Evolutionary conservation across 805 yeast genomes (phyloP), one percentile per base, ranked within the genome.

Genomic region (Candida pseudofarinosa): DNA sequence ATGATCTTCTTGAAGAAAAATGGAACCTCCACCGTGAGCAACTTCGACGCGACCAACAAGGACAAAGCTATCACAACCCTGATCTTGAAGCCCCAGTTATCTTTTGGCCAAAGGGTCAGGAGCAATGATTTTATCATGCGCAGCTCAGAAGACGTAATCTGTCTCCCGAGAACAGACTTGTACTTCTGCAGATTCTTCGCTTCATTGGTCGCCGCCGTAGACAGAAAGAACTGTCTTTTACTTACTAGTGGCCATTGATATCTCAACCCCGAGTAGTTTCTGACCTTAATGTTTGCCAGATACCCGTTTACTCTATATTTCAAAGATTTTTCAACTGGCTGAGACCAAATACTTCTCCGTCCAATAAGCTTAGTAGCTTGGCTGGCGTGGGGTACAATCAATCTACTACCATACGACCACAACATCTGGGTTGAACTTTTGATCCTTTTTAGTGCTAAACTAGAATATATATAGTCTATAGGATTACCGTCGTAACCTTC

Each of bases 21-120:
- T 0, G 99, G 99, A 4, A 93, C 99, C 61, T 93, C 96, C 4
- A 93, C 96, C 60, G 90, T 93, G 31, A 93, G 69, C 4, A 93
- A 58, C 60, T 93, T 93, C 15, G 97, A 85, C 0, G 81, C 80
- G 3, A 93, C 76, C 45, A 93, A 72, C 44, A 93, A 68, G 0
- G 81, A 53, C 14, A 93, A 59, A 0, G 98, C 97, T 4, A 85
- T 49, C 0, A 85, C 64, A 1, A 93, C 98, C 37, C 99, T 70
- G 23, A 77, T 52, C 58, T 81, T 85, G 45, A 83, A 83, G 42
- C 81, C 73, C 3, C 76, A 71, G 45, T 84, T 80, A 45, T 80
- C 74, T 51, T 77, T 79, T 8, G 96, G 96, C 96, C 96, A 88
- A 13, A 88, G 74, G 44, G 88, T 88, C 13, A 76, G 68, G 47